Conservation (phyloP, 495 filamentous ascomycete species). For the Astrothelium macrocarpum region DNA sequence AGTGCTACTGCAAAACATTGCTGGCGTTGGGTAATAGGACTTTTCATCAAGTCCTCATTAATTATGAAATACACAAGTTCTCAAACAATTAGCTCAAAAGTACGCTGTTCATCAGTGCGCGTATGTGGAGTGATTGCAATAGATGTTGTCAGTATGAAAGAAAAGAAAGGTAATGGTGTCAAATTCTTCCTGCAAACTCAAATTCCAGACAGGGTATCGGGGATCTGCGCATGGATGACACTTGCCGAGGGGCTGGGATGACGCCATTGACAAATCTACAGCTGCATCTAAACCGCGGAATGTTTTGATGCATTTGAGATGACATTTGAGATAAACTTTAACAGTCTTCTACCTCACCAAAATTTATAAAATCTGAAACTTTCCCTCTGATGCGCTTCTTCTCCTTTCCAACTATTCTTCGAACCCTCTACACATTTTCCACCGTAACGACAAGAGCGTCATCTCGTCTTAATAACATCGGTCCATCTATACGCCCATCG, state of each 20-base stretch:
- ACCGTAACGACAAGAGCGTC: constrained; percentile 26
- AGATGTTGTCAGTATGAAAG: neutral
- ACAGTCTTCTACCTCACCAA: too few species aligned
- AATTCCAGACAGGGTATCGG: neutral
- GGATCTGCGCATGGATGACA: neutral
- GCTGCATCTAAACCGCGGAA: too few species aligned
- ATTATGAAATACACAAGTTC: neutral
- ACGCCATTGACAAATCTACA: constrained; percentile 5
- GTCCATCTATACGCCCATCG: constrained; percentile 27
- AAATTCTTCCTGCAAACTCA: neutral
- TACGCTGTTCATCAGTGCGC: too few species aligned
- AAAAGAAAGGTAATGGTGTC: neutral
- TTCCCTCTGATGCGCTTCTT: constrained; percentile 50
- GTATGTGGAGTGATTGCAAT: too few species aligned
- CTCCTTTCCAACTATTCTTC: constrained; percentile 41
- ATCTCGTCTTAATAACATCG: constrained; percentile 20
- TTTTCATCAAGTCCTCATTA: neutral
- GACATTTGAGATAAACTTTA: neutral
- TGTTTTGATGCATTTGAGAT: neutral
- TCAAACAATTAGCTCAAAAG: too few species aligned
- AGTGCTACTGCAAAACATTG: neutral
- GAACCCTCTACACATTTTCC: constrained; percentile 40
- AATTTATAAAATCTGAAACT: too few species aligned
- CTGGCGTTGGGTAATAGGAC: neutral
- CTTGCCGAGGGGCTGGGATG: neutral